Percentiles rank a stretch among this genome's conserved stretches.
phyloP scores from a whole-genome alignment of 768 basidiomycete species.

The Calocybe gangraenosa region DNA sequence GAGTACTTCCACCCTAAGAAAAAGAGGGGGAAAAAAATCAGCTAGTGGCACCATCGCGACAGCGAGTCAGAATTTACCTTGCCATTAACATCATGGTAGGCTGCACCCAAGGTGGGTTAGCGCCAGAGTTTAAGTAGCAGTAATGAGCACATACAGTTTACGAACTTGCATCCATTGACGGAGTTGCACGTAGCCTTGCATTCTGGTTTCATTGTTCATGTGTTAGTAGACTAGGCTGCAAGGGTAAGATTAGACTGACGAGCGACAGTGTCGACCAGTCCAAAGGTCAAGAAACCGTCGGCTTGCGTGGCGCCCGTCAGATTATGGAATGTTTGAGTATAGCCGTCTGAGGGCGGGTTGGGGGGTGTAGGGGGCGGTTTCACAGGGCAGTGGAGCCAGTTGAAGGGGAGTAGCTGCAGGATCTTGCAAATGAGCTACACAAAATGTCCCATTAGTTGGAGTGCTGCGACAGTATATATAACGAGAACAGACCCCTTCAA shows the following conservation, averaged over 20 bases:
- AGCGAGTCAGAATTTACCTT: constrained; percentile 23
- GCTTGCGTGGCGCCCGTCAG: constrained; percentile 40
- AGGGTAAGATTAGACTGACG: constrained; percentile 21
- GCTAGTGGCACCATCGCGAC: too few species aligned
- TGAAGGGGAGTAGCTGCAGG: constrained; percentile 27
- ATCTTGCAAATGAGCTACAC: constrained; percentile 33
- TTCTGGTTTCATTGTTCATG: constrained; percentile 26
- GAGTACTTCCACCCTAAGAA: constrained; percentile 34
- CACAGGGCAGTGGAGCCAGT: constrained; percentile 35
- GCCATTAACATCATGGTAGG: constrained; percentile 43
- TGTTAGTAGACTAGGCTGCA: not conserved
- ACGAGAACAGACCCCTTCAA: constrained; percentile 21
- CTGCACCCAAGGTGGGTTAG: constrained; percentile 18
- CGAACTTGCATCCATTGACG: constrained; percentile 35
- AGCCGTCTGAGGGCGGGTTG: constrained; percentile 28
- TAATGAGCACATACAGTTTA: constrained; percentile 32
- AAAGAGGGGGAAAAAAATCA: not conserved
- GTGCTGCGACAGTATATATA: not conserved
- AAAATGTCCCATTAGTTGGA: not conserved
- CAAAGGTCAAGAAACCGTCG: constrained; percentile 37
- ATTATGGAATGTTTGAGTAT: constrained; percentile 35
- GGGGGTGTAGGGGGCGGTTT: constrained; percentile 15
- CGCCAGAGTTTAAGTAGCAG: not conserved
- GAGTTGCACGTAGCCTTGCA: constrained; percentile 43
- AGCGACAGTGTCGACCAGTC: constrained; percentile 38